Percentiles rank a stretch among this genome's conserved stretches.
Evolutionary conservation across 805 yeast species (phyloP).

Genomic region (Candida boidinii): DNA sequence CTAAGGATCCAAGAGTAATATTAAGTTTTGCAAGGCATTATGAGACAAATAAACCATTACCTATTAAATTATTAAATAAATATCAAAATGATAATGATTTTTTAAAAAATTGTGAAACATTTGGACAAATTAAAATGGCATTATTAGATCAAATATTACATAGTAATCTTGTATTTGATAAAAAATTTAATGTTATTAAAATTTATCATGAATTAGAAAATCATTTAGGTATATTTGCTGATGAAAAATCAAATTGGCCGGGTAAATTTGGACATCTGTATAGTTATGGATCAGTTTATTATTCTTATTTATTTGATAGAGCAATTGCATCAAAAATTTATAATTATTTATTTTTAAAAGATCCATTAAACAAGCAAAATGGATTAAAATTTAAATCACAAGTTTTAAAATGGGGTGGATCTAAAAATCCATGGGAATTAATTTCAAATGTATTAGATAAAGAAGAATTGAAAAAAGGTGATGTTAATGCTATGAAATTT

Average conservation of each 20-base stretch:
- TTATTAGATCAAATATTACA: slow-evolving; percentile 79
- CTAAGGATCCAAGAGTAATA: slow-evolving; percentile 71
- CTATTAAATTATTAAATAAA: slow-evolving; percentile 37
- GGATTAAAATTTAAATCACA: slow-evolving; percentile 68
- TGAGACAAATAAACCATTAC: slow-evolving; percentile 54
- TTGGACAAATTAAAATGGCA: slow-evolving; percentile 86
- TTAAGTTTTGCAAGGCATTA: slow-evolving; percentile 65
- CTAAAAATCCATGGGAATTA: slow-evolving; percentile 81
- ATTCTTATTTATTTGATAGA: slow-evolving; percentile 83
- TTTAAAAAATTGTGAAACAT: slow-evolving; percentile 64
- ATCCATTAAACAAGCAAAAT: slow-evolving; percentile 64
- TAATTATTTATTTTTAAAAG: slow-evolving; percentile 56
- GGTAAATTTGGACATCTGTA: slow-evolving; percentile 90
- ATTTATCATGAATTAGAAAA: slow-evolving; percentile 62
- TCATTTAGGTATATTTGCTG: slow-evolving; percentile 54
- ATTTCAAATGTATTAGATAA: slow-evolving; percentile 70
- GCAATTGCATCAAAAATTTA: slow-evolving; percentile 88
- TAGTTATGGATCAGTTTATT: slow-evolving; percentile 91
- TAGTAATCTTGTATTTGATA: slow-evolving; percentile 28
- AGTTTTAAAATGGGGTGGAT: slow-evolving; percentile 89
- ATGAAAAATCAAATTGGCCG: slow-evolving; percentile 74
- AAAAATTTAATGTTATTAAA: slow-evolving; percentile 45
- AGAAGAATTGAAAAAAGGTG: slow-evolving; percentile 56
- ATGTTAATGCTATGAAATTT: slow-evolving; percentile 56
- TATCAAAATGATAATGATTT: slow-evolving; percentile 43